Evolutionary conservation across 2,329 filamentous ascomycete species (phyloP), one percentile per base, ranked within the genome.

Genomic region (Bipolaris cookei): DNA sequence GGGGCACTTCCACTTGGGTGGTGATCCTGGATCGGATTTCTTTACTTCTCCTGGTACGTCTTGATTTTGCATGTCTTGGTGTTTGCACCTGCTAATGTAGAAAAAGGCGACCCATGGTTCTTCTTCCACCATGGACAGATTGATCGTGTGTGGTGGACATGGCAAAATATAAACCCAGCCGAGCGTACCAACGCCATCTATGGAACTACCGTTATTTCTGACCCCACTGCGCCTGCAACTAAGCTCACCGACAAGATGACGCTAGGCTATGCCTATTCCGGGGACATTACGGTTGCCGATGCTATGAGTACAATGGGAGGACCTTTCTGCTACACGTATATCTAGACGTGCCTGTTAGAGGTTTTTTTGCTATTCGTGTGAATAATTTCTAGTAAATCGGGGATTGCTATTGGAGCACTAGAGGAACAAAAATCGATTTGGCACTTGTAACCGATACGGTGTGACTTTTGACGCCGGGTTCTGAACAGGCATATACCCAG

Each of bases 101-200:
- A 41, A 1, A 77, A 44, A 51, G 62, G 64, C 46, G 62, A 65
- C 45, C 58, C 56, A n/a, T 68, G 34, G 38, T 69, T 83, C 67
- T 83, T 71, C 67, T 72, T 79, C 47, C 80, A 82, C 62, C 80
- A 82, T 56, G 74, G 73, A 4, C 75, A 78, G 60, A 79, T 83
- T 41, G 81, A 83, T 59, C 76, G 79, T 6, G 66, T 77, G 0
- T 83, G 77, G 76, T 81, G 78, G 79, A 80, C 79, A 35, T 83
- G 81, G 81, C 80, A 83, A 66, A 80, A 78, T 54, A 62, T 78
- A 45, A 72, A 80, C 54, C 70, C 71, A 34, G 59, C 68, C 30
- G 63, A 70, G 23, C 74, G 80, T 11, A 73, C 74, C 43, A 69
- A 73, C 39, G 70, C 68, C 28, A 77, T 82, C 56, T 68, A 70